These are phyloP conservation scores for Leishmania turanica DNA, from an alignment of 208 protist genomes.

Conservation along the genomic window DNA sequence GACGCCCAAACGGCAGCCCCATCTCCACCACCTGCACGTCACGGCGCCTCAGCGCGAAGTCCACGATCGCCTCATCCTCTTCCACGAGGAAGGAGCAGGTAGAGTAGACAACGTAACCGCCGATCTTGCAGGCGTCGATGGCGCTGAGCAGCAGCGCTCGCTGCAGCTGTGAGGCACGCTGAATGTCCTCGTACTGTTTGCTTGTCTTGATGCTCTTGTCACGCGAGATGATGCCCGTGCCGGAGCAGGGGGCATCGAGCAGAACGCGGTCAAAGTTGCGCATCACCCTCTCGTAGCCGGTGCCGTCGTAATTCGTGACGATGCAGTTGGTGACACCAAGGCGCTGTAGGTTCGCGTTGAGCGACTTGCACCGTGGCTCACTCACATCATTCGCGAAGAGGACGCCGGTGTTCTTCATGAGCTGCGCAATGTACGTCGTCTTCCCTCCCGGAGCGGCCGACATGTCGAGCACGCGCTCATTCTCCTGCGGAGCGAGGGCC, in stretches of 20 bases:
- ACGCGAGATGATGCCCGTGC: conserved; percentile 98
- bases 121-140: conserved; percentile 97
- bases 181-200: conserved; percentile 94
- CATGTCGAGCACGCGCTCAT: conserved; percentile 98
- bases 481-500: conserved; percentile 94
- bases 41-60: conserved; percentile 96
- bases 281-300: conserved; percentile 90
- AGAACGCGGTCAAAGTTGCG: conserved; percentile 92
- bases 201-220: conserved; percentile 97
- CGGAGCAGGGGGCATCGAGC: conserved; percentile 99
- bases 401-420: conserved; percentile 99
- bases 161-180: conserved; percentile 92
- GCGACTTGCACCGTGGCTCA: conserved; percentile 93
- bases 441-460: conserved; percentile 99
- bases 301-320: conserved; percentile 96
- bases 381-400: conserved; percentile 99
- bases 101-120: conserved; percentile 98
- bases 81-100: conserved; percentile 98
- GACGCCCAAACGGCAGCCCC: conserved; percentile 94
- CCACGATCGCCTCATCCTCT: conserved; percentile 99
- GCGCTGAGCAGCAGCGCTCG: conserved; percentile 97
- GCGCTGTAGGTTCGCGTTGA: conserved; percentile 97
- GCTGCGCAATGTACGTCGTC: conserved; percentile 97
- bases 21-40: conserved; percentile 94
- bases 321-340: conserved; percentile 95